phyloP scores from a whole-genome alignment of 208 protist species.

The Porcisia deanei region DNA sequence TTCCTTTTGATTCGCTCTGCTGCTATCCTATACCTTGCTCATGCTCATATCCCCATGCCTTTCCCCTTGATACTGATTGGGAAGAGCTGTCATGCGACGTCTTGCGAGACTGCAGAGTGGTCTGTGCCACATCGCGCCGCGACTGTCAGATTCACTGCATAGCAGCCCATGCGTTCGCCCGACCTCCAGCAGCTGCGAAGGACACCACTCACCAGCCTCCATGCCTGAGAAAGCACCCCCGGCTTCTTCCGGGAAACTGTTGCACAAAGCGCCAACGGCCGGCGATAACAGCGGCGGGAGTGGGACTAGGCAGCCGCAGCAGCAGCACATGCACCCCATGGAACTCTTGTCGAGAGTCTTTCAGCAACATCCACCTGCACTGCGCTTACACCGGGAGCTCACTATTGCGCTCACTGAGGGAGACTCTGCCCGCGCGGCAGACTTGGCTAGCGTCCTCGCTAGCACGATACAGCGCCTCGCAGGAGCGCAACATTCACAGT shows the following conservation, averaged over 20 bases:
- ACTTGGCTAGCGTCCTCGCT: slow-evolving; percentile 70
- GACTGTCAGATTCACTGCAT: neutral
- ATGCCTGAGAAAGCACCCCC: neutral
- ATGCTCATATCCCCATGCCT: neutral
- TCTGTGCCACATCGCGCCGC: neutral
- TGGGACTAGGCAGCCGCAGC: neutral
- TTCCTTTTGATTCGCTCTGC: slow-evolving; percentile 13
- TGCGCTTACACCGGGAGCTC: slow-evolving; percentile 75
- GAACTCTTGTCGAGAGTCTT: slow-evolving; percentile 71
- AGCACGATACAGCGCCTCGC: slow-evolving; percentile 38
- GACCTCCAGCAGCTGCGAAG: neutral
- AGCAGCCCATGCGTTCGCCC: neutral
- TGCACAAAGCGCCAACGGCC: too few relatives aligned
- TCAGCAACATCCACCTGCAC: slow-evolving; percentile 52
- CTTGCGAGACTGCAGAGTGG: neutral
- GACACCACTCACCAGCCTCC: neutral
- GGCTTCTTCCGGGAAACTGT: neutral
- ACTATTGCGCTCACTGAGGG: slow-evolving; percentile 67
- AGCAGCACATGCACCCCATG: slow-evolving; percentile 79
- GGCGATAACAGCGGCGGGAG: neutral
- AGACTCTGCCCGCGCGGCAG: slow-evolving; percentile 57
- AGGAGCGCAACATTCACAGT: neutral
- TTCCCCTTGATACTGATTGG: neutral
- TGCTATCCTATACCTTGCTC: neutral
- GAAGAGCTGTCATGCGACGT: neutral